Evolutionary conservation across 2,329 filamentous ascomycete species (phyloP), one percentile per base, ranked within the genome.

Genomic region (Calonectria multiphialidica): DNA sequence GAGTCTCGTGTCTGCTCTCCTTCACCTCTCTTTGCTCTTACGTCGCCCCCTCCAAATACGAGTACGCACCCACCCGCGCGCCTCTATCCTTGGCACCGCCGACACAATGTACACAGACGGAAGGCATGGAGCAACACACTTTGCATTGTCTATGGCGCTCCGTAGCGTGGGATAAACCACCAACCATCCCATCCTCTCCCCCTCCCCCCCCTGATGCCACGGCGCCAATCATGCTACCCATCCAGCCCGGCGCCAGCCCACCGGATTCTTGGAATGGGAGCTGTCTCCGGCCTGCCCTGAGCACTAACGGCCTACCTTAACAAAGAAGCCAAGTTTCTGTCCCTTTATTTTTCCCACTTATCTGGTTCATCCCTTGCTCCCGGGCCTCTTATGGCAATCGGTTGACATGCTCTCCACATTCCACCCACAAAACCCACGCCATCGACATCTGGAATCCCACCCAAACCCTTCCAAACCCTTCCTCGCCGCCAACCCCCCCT

Each of bases 241-340:
- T 42, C 45, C 25, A 18, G 16, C 16, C 62, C 28, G 23, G 30
- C 30, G 30, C 30, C 69, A 40, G 18, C 55, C 37, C 53, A 62
- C 49, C 49, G 9, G 33, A 40, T n/a, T 30, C 76, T 75, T 76
- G 74, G 74, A 71, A 75, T 77, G 77, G 76, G 77, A 76, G 71
- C 75, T 67, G 74, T 77, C 72, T 79, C 77, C 77, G 75, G 65
- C 28, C 53, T 42, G 28, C 18, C 10, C 25, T 40, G 44, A 45
- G 37, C 28, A 42, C 25, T 35, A 61, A 23, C 30, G 21, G 33
- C 33, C 53, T 40, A 59, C 53, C 53, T 59, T 59, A 68, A 69
- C 68, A 74, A 77, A 76, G 73, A 77, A 77, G 74, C 71, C 72
- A 76, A 76, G 75, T 68, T 74, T 72, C 30, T 53, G 28, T 62